These are phyloP conservation scores for Hyaloscypha bicolor DNA, from an alignment of 495 filamentous ascomycete species.

Conservation along the genomic window DNA sequence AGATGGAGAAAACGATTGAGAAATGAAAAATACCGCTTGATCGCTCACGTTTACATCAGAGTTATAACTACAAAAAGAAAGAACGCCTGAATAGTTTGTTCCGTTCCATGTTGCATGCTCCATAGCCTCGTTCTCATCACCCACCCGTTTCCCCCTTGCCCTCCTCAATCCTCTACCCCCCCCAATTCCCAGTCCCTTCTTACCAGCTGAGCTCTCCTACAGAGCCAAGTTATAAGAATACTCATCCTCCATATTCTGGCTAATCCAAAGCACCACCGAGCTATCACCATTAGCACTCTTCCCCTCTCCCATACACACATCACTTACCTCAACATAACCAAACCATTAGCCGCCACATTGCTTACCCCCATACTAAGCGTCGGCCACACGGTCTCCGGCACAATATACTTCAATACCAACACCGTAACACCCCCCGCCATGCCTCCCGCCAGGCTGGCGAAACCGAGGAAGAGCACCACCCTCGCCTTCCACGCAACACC, in stretches of 20 bases:
- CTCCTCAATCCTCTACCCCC: not conserved
- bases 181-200: not conserved
- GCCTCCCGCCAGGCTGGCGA: slow-evolving; percentile 91
- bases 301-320: not conserved
- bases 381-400: slow-evolving; percentile 74
- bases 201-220: slow-evolving; percentile 42
- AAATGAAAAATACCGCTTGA: not conserved
- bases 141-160: not conserved
- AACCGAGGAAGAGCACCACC: slow-evolving; percentile 93
- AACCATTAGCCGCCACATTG: slow-evolving; percentile 83
- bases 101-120: slow-evolving; percentile 12
- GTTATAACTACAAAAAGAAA: slow-evolving; percentile 13
- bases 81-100: slow-evolving; percentile 3
- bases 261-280: slow-evolving; percentile 90
- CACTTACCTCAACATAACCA: slow-evolving; percentile 85
- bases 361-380: slow-evolving; percentile 92
- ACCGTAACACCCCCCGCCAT: slow-evolving; percentile 90
- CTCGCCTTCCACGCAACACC: slow-evolving; percentile 96
- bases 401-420: slow-evolving; percentile 89
- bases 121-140: not conserved
- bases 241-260: slow-evolving; percentile 99
- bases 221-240: slow-evolving; percentile 95
- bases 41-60: slow-evolving; percentile 7
- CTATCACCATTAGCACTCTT: slow-evolving; percentile 43
- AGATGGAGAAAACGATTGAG: not conserved